Base-by-base conservation (phyloP, 495 filamentous ascomycete species). In the Clohesyomyces aquaticus region DNA sequence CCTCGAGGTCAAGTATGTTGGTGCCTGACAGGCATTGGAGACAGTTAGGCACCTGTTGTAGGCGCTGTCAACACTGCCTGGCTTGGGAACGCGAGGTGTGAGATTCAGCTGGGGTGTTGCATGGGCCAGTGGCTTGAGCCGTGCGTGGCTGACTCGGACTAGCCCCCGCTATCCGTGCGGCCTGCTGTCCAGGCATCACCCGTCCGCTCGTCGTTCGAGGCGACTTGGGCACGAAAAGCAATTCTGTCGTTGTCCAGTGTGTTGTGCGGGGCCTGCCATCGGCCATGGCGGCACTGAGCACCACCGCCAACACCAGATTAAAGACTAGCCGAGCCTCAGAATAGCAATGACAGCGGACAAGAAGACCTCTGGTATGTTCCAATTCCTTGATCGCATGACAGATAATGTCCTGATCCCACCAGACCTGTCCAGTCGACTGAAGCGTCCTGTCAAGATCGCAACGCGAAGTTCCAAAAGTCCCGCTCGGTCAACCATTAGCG, bases 391-490 rank as follows among this genome's bases (percentile, higher is more conserved):
- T 10, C 19, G 14, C 23, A 52, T 28, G 21, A 6, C 28, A 35
- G 3, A 56, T 14, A 18, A 35, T 41, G 10, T 55, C 18, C 49
- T 46, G 16, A 59, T 25, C 21, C 16, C 21, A 6, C 16, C 25
- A 70, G 67, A 66, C 41, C 48, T 64, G 12, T 66, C 67, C 19
- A 53, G 21, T 21, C 67, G 67, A 29, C 59, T 66, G 11, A 66
- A 64, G 48, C 67, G 67, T 12, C 53, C 67, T 14, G 21, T 4
- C 10, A 66, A 66, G 28, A 25, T 42, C 14, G 11, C 42, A 16
- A 58, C 55, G 10, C 55, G 57, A 12, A 52, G 23, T 27, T 28
- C 61, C 28, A 69, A 69, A 55, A 14, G 55, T 16, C 23, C 66
- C 23, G 46, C 64, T 16, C 26, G 38, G 27, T 35, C 64, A 4